Evolutionary conservation across 2,329 filamentous ascomycete species (phyloP).

Genomic region (Aspergillus persii): DNA sequence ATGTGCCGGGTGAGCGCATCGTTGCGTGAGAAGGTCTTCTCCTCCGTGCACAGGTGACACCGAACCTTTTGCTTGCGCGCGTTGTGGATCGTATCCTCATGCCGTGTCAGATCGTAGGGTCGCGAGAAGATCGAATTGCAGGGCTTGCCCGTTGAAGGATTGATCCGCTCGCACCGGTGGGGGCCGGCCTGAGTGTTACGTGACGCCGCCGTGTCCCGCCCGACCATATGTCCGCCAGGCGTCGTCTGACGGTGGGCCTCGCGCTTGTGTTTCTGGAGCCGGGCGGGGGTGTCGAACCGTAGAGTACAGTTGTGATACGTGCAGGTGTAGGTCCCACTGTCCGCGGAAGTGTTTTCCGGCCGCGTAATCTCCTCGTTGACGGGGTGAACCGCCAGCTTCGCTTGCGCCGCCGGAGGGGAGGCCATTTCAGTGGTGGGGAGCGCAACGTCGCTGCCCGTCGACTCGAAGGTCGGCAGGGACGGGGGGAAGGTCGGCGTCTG

Average conservation of each 20-base stretch:
- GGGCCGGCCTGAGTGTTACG: constrained; percentile 89
- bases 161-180: constrained; percentile 88
- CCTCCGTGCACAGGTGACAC: constrained; percentile 88
- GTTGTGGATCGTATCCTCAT: constrained; percentile 98
- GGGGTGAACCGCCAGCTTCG: constrained; percentile 36
- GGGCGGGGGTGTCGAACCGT: constrained; percentile 81
- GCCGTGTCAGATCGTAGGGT: constrained; percentile 92
- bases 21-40: constrained; percentile 94
- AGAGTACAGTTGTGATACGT: constrained; percentile 88
- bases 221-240: constrained; percentile 47
- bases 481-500: constrained; percentile 58
- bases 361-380: constrained; percentile 41
- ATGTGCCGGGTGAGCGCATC: constrained; percentile 94
- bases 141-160: constrained; percentile 90
- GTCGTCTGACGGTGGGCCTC: constrained; percentile 82
- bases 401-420: constrained; percentile 30
- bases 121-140: constrained; percentile 93
- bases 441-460: constrained; percentile 53
- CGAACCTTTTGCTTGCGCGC: constrained; percentile 90
- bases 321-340: constrained; percentile 90
- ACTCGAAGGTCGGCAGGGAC: constrained; percentile 61
- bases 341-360: constrained; percentile 66
- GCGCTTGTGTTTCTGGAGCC: constrained; percentile 92
- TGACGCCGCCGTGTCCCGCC: constrained; percentile 46
- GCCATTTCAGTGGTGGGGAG: constrained; percentile 32